A percentile compares a stretch with the other conserved stretches of the same genome.
These are phyloP conservation scores for Monosporascus sp. DNA, from an alignment of 2,329 filamentous ascomycete species.

Conservation along the genomic window DNA sequence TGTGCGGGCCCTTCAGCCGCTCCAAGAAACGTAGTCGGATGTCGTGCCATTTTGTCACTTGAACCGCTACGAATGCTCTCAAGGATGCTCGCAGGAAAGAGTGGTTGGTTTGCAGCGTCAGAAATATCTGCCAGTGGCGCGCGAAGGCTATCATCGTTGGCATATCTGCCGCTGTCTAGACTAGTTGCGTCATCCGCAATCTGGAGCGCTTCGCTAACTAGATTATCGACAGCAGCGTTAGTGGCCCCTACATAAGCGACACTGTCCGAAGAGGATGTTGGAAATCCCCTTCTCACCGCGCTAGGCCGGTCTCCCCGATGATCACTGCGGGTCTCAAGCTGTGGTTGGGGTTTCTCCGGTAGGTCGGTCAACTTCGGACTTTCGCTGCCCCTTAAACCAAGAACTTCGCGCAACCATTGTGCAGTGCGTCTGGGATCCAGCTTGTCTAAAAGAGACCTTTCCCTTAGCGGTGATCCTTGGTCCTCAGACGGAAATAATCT, in stretches of 20 bases:
- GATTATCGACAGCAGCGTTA: conserved; percentile 25
- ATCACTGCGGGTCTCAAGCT: conserved; percentile 13
- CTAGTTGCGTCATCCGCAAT: conserved; percentile 36
- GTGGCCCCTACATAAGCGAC: conserved; percentile 16
- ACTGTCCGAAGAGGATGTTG: conserved; percentile 21
- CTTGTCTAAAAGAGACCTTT: conserved; percentile 7
- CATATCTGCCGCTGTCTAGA: conserved; percentile 19
- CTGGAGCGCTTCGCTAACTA: conserved; percentile 41
- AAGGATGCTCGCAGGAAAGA: conserved; percentile 10
- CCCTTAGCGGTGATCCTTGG: conserved; percentile 1
- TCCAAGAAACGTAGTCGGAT: conserved; percentile 10
- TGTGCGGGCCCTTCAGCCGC: conserved; percentile 6
- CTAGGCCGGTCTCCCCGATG: conserved; percentile 5
- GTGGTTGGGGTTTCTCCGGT: conserved; percentile 18
- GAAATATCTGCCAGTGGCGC: conserved; percentile 8
- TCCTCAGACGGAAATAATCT: neutral
- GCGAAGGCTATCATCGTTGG: conserved; percentile 14
- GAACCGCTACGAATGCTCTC: conserved; percentile 10
- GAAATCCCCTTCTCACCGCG: conserved; percentile 13
- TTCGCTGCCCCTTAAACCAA: conserved; percentile 13
- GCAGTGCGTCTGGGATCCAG: conserved; percentile 15
- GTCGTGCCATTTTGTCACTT: conserved; percentile 9
- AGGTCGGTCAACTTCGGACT: conserved; percentile 17
- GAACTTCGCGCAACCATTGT: conserved; percentile 22
- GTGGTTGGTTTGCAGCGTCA: conserved; percentile 1